Evolutionary conservation across 331 rosid species (phyloP), one percentile per base, ranked within the genome.

Genomic region (Erythrophleum ivorense): DNA sequence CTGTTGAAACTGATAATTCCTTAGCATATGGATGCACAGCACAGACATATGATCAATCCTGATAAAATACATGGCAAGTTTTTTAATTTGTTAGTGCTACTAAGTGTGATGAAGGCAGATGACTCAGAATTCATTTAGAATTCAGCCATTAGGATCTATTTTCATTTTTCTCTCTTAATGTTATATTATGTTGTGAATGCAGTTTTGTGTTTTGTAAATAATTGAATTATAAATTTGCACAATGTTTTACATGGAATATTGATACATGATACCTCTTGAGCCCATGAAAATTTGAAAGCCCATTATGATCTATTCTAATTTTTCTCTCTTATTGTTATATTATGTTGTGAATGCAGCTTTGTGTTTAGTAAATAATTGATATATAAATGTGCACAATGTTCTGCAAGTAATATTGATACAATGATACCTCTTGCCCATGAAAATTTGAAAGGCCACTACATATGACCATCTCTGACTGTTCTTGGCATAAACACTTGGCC

Each of bases 401-500:
- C 72, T 63, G 19, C 21, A 70, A 43, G 59, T 29, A 66, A 45
- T 57, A 43, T 31, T 19, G 64, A 15, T 57, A 34, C 24, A 54
- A 54, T 54, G 9, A 54, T 3, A 54, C 5, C 64, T 40, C 43
- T 67, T 43, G 72, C 38, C n/a, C 77, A 38, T 40, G 41, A 67
- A 67, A 38, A 52, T 15, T 78, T 40, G 41, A n/a, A 33, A 18
- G 21, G 64, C 41, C 19, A n/a, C 15, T 50, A 45, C 43, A 66
- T 78, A 65, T 36, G 58, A 73, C 70, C 33, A 21, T 73, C 74
- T 81, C 33, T 55, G 34, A 45, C 76, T 49, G 21, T 68, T 57
- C 8, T 59, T 59, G 29, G 21, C 40, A n/a, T n/a, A n/a, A n/a
- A n/a, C n/a, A n/a, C n/a, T n/a, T n/a, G n/a, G n/a, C n/a, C n/a